A percentile compares a stretch with the other conserved stretches of the same genome.
Evolutionary conservation across 805 yeast species (phyloP).

Genomic region (Pichia exigua): DNA sequence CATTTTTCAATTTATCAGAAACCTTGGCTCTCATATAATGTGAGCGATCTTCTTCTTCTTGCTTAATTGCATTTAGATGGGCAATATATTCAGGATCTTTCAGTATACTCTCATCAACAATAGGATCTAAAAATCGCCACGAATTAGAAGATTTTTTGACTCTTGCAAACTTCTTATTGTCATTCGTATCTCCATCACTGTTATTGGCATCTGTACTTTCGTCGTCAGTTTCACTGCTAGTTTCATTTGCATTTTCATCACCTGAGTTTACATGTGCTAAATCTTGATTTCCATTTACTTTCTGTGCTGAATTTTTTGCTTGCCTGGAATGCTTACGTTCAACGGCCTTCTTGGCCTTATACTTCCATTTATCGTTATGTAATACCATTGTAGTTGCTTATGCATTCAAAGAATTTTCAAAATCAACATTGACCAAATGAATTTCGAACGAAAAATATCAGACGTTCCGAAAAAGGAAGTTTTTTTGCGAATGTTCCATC

Average conservation of each 20-base stretch:
- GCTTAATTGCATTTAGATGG: conserved; percentile 2
- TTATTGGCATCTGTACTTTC: not conserved
- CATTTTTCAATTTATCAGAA: conserved; percentile 9
- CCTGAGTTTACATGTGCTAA: not conserved
- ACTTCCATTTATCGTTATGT: conserved; percentile 47
- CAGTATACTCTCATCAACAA: conserved; percentile 10
- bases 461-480: not conserved
- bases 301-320: conserved; percentile 7
- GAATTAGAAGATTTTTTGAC: conserved; percentile 14
- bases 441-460: not conserved
- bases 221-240: conserved; percentile 1
- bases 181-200: not conserved
- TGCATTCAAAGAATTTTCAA: too few species aligned
- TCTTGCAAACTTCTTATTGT: conserved; percentile 6
- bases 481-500: not conserved
- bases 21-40: conserved; percentile 1
- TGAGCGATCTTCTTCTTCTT: conserved; percentile 3
- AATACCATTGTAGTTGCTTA: conserved; percentile 33
- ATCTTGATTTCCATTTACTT: not conserved
- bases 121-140: conserved; percentile 26
- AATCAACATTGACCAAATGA: not conserved
- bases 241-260: not conserved
- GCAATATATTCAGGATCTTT: conserved; percentile 18
- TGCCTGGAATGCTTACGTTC: conserved; percentile 35
- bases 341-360: conserved; percentile 35